Conservation (phyloP, 306 rosid species). For the Canavalia ensiformis region DNA sequence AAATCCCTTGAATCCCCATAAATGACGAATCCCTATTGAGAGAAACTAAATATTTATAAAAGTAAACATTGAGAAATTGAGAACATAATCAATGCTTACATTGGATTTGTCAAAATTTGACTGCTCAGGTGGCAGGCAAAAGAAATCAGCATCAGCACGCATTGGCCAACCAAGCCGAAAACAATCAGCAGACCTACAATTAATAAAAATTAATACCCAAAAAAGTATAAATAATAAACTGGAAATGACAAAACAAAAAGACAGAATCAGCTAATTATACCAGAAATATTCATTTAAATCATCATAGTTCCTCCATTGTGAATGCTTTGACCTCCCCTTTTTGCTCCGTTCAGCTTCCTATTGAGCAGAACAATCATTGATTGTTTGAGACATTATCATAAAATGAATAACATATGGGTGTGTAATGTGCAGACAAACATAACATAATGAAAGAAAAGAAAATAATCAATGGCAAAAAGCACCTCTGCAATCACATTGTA, state of each 20-base stretch:
- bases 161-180: constrained; percentile 99
- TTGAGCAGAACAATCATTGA: constrained; percentile 43
- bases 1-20: background rate
- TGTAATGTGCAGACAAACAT: background rate
- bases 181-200: constrained; percentile 92
- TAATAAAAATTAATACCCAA: constrained; percentile 41
- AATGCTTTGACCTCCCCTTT: constrained; percentile 93
- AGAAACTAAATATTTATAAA: constrained; percentile 14
- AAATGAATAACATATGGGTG: constrained; percentile 11
- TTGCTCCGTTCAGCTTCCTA: constrained; percentile 89
- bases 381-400: constrained; percentile 28
- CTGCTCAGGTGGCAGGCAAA: constrained; percentile 58
- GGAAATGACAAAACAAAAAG: constrained; percentile 1
- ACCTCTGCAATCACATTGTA: constrained; percentile 95
- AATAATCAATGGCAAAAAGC: constrained; percentile 33
- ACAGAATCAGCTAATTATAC: constrained; percentile 53
- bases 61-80: constrained; percentile 7
- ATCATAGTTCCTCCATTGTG: constrained; percentile 99
- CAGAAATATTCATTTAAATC: constrained; percentile 97
- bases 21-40: background rate
- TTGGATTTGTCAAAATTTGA: constrained; percentile 59
- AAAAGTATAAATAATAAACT: constrained; percentile 28
- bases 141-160: constrained; percentile 98
- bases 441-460: constrained; percentile 12
- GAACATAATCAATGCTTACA: constrained; percentile 56